Conservation (phyloP, 2,329 filamentous ascomycete genomes). For the Ustulina deusta region DNA sequence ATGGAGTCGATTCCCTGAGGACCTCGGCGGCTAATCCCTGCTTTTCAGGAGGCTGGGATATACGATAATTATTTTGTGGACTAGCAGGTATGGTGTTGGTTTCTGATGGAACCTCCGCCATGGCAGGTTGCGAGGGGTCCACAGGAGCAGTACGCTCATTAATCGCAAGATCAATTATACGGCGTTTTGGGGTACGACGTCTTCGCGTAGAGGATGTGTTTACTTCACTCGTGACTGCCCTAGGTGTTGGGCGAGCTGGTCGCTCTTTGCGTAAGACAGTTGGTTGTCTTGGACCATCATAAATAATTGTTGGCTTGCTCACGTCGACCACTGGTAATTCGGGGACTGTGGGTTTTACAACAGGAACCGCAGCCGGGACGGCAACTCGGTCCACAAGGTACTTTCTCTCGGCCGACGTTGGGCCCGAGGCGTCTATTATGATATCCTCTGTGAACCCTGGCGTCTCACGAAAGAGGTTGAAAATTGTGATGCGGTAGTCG, state of each 20-base stretch:
- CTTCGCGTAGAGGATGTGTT: constrained; percentile 71
- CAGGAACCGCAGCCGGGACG: constrained; percentile 79
- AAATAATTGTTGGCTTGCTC: constrained; percentile 73
- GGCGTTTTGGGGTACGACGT: constrained; percentile 69
- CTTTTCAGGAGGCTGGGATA: constrained; percentile 58
- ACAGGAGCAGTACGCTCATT: constrained; percentile 54
- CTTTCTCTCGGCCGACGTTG: constrained; percentile 86
- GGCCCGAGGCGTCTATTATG: constrained; percentile 84
- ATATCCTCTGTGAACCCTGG: constrained; percentile 93
- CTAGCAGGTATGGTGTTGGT: constrained; percentile 37
- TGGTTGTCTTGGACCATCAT: constrained; percentile 63
- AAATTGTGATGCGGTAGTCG: constrained; percentile 88
- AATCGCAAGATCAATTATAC: constrained; percentile 74
- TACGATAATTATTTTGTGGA: constrained; percentile 57
- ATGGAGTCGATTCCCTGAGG: constrained; percentile 52
- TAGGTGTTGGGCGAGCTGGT: constrained; percentile 58
- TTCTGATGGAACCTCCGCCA: constrained; percentile 42
- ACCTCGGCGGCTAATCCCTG: constrained; percentile 48
- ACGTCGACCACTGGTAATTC: constrained; percentile 74
- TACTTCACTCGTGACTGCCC: constrained; percentile 67
- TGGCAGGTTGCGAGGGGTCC: constrained; percentile 43
- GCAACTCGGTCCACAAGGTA: constrained; percentile 84
- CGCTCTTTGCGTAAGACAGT: constrained; percentile 70
- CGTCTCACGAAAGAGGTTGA: constrained; percentile 93
- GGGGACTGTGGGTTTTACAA: constrained; percentile 76